Evolutionary conservation across 768 basidiomycete genomes (phyloP).

Genomic region (Xerocomus brunneocitrinus): DNA sequence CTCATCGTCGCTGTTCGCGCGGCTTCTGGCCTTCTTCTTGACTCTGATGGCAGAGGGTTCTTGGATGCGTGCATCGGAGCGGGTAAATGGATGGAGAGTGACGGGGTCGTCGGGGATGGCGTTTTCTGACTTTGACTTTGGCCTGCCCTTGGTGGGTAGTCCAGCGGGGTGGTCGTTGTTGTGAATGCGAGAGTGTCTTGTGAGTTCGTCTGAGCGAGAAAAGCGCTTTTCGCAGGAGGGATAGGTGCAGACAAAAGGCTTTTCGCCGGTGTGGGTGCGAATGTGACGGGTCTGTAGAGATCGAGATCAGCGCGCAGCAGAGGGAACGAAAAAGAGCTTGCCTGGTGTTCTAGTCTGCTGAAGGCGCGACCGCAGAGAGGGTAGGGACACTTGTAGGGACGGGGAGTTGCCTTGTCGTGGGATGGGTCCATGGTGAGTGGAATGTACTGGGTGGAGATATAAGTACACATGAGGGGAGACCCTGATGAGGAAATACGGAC

Average conservation of each 20-base stretch:
- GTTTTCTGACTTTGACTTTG: constrained; percentile 29
- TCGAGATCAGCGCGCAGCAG: constrained; percentile 15
- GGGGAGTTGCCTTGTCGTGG: constrained; percentile 42
- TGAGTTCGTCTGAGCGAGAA: constrained; percentile 97
- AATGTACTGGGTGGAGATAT: constrained; percentile 6
- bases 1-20: constrained; percentile 81
- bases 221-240: constrained; percentile 98
- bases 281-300: constrained; percentile 85
- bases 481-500: constrained; percentile 3
- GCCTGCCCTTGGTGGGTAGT: constrained; percentile 24
- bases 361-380: constrained; percentile 91
- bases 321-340: constrained; percentile 31
- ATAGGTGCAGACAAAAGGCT: constrained; percentile 89
- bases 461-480: constrained; percentile 25
- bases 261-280: constrained; percentile 97
- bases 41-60: constrained; percentile 35
- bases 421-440: constrained; percentile 22
- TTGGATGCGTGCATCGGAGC: constrained; percentile 17
- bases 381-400: constrained; percentile 97
- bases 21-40: constrained; percentile 76
- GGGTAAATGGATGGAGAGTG: constrained; percentile 23
- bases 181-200: constrained; percentile 93
- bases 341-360: constrained; percentile 94
- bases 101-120: constrained; percentile 24
- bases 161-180: constrained; percentile 48